Percentiles rank a stretch among this genome's conserved stretches.
phyloP scores from a whole-genome alignment of 805 yeast genomes.

The Saccharomyces cerevisiae region DNA sequence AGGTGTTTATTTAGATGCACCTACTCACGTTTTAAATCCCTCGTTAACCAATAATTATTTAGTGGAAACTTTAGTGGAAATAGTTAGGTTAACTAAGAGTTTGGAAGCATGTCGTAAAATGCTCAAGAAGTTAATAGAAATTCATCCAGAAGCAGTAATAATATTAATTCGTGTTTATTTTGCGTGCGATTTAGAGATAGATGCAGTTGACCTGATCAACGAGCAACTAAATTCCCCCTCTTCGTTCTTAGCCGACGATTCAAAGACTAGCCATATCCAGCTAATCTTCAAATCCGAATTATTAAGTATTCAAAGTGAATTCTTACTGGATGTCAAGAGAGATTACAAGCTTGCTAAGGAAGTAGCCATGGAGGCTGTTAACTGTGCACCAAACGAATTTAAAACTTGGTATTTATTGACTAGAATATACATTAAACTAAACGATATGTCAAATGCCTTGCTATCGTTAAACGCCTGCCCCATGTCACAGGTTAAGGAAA shows the following conservation, averaged over 20 bases:
- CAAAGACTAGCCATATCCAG: conserved; percentile 4
- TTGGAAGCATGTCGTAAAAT: conserved; percentile 15
- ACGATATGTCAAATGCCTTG: conserved; percentile 60
- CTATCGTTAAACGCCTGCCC: conserved; percentile 69
- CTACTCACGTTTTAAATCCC: conserved; percentile 16
- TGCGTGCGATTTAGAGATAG: conserved; percentile 24
- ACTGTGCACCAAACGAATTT: conserved; percentile 62
- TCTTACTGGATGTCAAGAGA: conserved; percentile 11
- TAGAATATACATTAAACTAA: conserved; percentile 47
- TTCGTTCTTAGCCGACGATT: conserved; percentile 8
- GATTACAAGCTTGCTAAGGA: conserved; percentile 15
- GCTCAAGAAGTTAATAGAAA: conserved; percentile 11
- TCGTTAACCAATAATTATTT: conserved; percentile 22
- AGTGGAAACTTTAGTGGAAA: conserved; percentile 20
- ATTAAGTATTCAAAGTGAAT: conserved; percentile 18
- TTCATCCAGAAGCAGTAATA: conserved; percentile 17
- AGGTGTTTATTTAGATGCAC: conserved; percentile 19
- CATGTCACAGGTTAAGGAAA: conserved; percentile 57
- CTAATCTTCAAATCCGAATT: conserved; percentile 17
- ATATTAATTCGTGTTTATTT: conserved; percentile 25
- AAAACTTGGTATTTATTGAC: conserved; percentile 62
- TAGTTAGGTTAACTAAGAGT: conserved; percentile 19
- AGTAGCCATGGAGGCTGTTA: conserved; percentile 34
- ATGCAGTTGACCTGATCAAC: conserved; percentile 24
- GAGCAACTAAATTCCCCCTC: conserved; percentile 8